Conservation (phyloP, 1,284 basidiomycete genomes). For the Rhodotorula mucilaginosa region DNA sequence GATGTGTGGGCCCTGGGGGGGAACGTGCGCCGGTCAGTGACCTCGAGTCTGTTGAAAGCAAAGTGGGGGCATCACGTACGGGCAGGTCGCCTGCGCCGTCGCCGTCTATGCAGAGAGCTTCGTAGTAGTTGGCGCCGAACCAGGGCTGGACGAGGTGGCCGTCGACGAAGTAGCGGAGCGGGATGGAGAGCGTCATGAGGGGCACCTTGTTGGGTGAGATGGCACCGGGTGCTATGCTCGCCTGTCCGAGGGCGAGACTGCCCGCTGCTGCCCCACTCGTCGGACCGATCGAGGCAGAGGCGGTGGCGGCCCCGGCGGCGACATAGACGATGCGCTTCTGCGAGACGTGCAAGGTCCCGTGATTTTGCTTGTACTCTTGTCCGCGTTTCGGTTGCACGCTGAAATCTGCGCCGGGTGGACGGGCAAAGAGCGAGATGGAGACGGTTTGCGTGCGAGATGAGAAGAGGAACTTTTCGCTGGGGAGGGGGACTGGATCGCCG, state of each 20-base stretch:
- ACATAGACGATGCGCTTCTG: conserved; percentile 38
- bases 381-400: not conserved
- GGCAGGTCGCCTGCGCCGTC: conserved; percentile 18
- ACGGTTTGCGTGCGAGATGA: not conserved
- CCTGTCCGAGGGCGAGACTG: not conserved
- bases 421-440: conserved; percentile 20
- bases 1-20: conserved; percentile 20
- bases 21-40: too few species aligned
- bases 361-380: not conserved
- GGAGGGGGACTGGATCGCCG: conserved; percentile 26
- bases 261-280: not conserved
- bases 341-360: conserved; percentile 25
- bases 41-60: too few species aligned
- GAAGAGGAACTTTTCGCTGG: conserved; percentile 34
- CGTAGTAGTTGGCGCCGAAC: conserved; percentile 38
- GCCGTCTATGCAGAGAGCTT: conserved; percentile 21
- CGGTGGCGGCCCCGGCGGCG: not conserved
- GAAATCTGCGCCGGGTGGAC: conserved; percentile 2
- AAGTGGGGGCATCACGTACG: not conserved
- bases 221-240: conserved; percentile 1
- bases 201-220: not conserved
- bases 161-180: conserved; percentile 23
- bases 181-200: conserved; percentile 27
- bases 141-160: conserved; percentile 37
- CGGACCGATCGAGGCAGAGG: not conserved